These are phyloP conservation scores for Brachypodium distachyon DNA, from an alignment of 202 grass and related monocot genomes.

Conservation along the genomic window DNA sequence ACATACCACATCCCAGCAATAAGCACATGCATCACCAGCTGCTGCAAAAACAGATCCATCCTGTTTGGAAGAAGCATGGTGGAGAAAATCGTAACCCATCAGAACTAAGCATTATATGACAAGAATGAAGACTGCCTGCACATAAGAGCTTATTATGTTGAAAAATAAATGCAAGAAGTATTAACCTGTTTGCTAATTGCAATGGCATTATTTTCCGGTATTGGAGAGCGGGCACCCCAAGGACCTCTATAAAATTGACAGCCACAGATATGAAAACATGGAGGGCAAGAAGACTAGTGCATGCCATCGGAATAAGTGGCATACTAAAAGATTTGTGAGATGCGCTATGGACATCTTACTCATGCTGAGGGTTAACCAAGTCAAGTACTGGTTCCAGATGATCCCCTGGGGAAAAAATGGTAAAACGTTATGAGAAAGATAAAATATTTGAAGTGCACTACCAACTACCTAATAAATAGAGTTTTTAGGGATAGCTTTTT, in stretches of 20 bases:
- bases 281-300: not conserved
- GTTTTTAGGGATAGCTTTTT: not conserved
- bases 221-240: conserved; percentile 71
- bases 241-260: conserved; percentile 52
- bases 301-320: not conserved
- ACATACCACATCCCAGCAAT: conserved; percentile 96
- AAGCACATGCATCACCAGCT: conserved; percentile 83
- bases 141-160: not conserved
- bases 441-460: not conserved
- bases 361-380: conserved; percentile 81
- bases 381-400: conserved; percentile 73
- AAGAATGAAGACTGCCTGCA: not conserved
- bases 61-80: conserved; percentile 37
- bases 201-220: conserved; percentile 91
- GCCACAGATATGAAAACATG: conserved; percentile 12
- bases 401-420: conserved; percentile 43
- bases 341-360: conserved; percentile 43
- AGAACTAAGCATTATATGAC: not conserved
- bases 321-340: not conserved
- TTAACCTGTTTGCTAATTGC: conserved; percentile 65
- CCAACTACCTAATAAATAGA: not conserved
- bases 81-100: not conserved
- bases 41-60: conserved; percentile 82
- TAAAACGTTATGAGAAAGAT: not conserved
- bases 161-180: conserved; percentile 1